Conservation (phyloP, 2,329 filamentous ascomycete genomes). For the Calonectria hongkongensis region DNA sequence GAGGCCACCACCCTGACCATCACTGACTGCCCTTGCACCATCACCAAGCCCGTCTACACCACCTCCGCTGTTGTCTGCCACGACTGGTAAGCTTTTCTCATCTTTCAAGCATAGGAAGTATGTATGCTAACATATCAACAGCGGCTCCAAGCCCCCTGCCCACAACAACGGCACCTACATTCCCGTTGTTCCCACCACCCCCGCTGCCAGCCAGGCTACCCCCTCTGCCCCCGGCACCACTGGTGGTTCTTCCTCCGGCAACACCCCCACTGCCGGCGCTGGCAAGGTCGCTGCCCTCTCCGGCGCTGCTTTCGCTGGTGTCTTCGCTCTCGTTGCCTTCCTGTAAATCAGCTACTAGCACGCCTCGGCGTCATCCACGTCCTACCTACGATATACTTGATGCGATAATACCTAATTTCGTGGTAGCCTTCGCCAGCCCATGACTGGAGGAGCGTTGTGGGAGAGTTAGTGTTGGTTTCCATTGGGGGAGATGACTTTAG, state of each 20-base stretch:
- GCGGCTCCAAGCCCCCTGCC: constrained; percentile 32
- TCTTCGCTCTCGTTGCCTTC: constrained; percentile 76
- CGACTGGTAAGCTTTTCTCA: constrained; percentile 67
- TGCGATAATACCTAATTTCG: constrained; percentile 64
- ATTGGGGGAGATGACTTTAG: constrained; percentile 47
- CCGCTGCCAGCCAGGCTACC: constrained; percentile 44
- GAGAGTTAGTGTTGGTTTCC: constrained; percentile 56
- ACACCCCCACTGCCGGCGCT: constrained; percentile 72
- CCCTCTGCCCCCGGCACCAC: constrained; percentile 54
- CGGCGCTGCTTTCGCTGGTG: constrained; percentile 75
- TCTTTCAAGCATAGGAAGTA: background rate
- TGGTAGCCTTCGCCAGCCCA: constrained; percentile 62
- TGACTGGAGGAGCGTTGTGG: constrained; percentile 61
- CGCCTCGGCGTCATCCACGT: constrained; percentile 60
- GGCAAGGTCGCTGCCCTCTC: constrained; percentile 74
- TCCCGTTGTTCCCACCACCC: constrained; percentile 45
- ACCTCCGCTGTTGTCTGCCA: constrained; percentile 72
- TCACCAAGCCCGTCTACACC: constrained; percentile 75
- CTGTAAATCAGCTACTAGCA: constrained; percentile 70
- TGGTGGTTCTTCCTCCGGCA: constrained; percentile 55
- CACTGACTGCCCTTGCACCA: constrained; percentile 83
- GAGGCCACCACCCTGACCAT: constrained; percentile 82
- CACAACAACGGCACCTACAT: constrained; percentile 35
- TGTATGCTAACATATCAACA: constrained; percentile 31
- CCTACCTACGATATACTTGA: constrained; percentile 64